Evolutionary conservation across 2,329 filamentous ascomycete genomes (phyloP).

Genomic region (Emergomyces orientalis): DNA sequence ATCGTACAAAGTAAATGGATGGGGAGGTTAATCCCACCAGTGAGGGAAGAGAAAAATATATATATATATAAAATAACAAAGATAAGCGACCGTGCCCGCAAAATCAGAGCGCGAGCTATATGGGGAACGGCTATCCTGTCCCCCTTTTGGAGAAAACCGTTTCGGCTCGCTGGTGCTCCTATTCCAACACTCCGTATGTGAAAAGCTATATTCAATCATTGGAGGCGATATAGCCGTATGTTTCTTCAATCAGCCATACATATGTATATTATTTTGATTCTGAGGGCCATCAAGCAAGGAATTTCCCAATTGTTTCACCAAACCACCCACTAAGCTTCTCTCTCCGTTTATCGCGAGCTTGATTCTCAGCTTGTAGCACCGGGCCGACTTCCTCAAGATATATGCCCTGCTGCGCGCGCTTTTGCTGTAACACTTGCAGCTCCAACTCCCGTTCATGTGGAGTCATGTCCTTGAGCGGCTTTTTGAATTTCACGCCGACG

Average conservation of each 20-base stretch:
- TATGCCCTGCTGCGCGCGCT: constrained; percentile 29
- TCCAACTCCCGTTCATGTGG: constrained; percentile 41
- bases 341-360: constrained; percentile 29
- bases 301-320: constrained; percentile 36
- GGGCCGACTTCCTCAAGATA: constrained; percentile 30
- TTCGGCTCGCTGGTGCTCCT: neutral
- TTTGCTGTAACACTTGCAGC: constrained; percentile 31
- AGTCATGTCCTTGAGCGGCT: constrained; percentile 33
- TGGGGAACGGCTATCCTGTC: no score
- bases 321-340: constrained; percentile 35
- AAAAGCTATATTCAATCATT: neutral
- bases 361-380: constrained; percentile 30
- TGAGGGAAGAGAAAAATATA: no score
- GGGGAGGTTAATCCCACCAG: no score
- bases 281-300: constrained; percentile 24
- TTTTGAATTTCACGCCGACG: constrained; percentile 28
- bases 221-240: neutral
- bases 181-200: neutral
- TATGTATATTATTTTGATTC: neutral
- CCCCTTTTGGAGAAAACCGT: no score
- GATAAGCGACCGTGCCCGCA: neutral
- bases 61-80: neutral
- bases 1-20: neutral
- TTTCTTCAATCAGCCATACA: neutral
- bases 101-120: no score